Evolutionary conservation across 345 rosid genomes (phyloP).

Genomic region (Psidium guajava): DNA sequence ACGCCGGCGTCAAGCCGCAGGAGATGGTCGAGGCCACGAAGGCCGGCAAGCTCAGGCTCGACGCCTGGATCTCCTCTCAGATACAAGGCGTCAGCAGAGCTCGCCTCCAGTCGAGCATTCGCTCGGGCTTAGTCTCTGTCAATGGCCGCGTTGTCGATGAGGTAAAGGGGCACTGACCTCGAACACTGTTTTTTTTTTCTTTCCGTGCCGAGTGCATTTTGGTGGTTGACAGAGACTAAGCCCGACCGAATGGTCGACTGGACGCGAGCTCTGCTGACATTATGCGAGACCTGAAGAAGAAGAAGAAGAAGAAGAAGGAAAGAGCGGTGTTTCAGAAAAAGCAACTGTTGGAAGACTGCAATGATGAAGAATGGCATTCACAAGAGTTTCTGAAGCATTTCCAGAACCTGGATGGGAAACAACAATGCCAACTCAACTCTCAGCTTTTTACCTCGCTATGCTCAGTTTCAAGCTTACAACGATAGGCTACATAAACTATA

Average conservation of each 20-base stretch:
- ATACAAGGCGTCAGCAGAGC: constrained; percentile 69
- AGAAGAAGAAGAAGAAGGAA: too few species aligned
- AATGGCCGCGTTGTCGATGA: constrained; percentile 74
- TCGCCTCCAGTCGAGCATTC: constrained; percentile 84
- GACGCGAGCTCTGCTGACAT: too few species aligned
- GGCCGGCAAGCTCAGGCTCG: constrained; percentile 55
- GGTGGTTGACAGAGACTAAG: too few species aligned
- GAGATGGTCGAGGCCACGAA: constrained; percentile 39
- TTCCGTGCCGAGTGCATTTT: not conserved
- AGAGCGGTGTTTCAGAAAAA: constrained; percentile 22
- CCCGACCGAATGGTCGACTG: constrained; percentile 11
- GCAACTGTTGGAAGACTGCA: constrained; percentile 59
- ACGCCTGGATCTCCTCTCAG: constrained; percentile 86
- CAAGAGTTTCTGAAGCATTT: constrained; percentile 79
- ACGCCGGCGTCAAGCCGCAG: constrained; percentile 44
- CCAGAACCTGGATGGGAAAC: constrained; percentile 60
- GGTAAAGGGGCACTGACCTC: constrained; percentile 16
- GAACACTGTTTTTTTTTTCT: not conserved
- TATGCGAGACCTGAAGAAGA: too few species aligned
- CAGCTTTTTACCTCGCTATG: not conserved
- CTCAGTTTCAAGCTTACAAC: not conserved
- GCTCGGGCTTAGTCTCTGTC: constrained; percentile 63
- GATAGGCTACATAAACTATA: not conserved
- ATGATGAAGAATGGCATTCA: constrained; percentile 88
- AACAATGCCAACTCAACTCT: not conserved